phyloP scores from a whole-genome alignment of 1,284 basidiomycete genomes.

The Cryptococcus sp. region DNA sequence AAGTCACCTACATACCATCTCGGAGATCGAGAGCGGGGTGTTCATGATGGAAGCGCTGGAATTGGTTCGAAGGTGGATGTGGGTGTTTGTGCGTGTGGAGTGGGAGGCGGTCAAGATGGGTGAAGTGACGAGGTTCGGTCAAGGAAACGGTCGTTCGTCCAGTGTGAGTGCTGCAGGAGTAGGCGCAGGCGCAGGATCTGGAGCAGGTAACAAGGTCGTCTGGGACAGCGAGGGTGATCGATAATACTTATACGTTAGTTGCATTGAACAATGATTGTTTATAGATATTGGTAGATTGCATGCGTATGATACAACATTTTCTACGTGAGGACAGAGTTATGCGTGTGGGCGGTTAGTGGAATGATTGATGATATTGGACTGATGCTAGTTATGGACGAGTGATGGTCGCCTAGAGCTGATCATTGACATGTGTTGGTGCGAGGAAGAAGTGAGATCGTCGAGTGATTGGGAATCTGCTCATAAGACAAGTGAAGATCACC shows the following conservation, averaged over 20 bases:
- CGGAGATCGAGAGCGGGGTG: slow-evolving; percentile 78
- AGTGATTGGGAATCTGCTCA: no score
- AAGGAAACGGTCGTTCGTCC: background rate
- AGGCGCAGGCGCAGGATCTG: background rate
- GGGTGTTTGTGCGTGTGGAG: slow-evolving; percentile 94
- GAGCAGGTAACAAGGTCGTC: slow-evolving; percentile 1
- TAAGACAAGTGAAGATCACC: slow-evolving; percentile 30
- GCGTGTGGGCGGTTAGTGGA: no score
- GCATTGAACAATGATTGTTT: no score
- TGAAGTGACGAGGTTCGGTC: slow-evolving; percentile 34
- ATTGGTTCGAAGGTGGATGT: slow-evolving; percentile 86
- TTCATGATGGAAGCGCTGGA: slow-evolving; percentile 92
- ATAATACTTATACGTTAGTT: no score
- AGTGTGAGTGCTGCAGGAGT: background rate
- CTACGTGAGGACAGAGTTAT: no score
- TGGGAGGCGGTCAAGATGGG: slow-evolving; percentile 80
- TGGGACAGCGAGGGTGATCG: slow-evolving; percentile 4
- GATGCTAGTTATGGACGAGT: no score
- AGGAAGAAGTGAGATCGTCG: no score
- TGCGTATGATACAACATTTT: no score
- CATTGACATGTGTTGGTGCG: no score
- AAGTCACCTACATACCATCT: slow-evolving; percentile 78
- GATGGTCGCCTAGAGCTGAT: no score
- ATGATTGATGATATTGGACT: no score
- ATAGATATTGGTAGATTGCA: no score